These are phyloP conservation scores for Thelonectria olida DNA, from an alignment of 2,329 filamentous ascomycete genomes.

Conservation along the genomic window DNA sequence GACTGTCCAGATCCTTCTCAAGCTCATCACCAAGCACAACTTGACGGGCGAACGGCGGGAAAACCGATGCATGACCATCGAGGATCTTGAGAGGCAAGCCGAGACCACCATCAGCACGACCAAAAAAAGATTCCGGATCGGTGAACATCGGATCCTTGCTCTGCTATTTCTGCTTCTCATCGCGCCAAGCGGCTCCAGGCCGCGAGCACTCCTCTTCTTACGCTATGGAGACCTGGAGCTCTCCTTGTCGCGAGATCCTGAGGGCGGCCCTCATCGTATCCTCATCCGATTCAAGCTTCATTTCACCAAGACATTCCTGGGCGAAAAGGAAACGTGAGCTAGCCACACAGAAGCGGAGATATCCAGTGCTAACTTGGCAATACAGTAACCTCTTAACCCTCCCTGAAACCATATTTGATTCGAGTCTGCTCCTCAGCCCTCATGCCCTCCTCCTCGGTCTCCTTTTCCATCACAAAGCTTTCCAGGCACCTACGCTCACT, in stretches of 20 bases:
- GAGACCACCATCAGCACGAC: background rate
- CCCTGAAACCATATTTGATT: conserved; percentile 48
- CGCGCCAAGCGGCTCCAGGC: conserved; percentile 23
- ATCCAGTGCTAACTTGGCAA: background rate
- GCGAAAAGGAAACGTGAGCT: conserved; percentile 30
- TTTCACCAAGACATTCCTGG: conserved; percentile 40
- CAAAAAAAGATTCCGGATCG: conserved; percentile 3
- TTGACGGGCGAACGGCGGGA: background rate
- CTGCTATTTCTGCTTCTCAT: conserved; percentile 37
- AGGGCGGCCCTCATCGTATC: conserved; percentile 23
- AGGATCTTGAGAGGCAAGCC: conserved; percentile 4
- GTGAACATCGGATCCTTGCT: conserved; percentile 1
- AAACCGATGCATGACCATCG: conserved; percentile 4
- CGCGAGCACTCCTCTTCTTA: conserved; percentile 25
- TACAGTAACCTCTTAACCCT: conserved; percentile 45
- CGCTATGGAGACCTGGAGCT: conserved; percentile 28
- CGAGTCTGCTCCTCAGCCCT: conserved; percentile 46
- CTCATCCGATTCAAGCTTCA: conserved; percentile 26
- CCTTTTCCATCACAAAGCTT: conserved; percentile 38
- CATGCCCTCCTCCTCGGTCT: conserved; percentile 46
- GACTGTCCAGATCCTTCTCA: background rate
- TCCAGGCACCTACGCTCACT: conserved; percentile 34
- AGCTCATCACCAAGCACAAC: background rate
- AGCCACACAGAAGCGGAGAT: background rate
- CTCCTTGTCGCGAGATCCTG: conserved; percentile 23